phyloP scores from a whole-genome alignment of 2,329 filamentous ascomycete species.

The Epicoccum nigrum region DNA sequence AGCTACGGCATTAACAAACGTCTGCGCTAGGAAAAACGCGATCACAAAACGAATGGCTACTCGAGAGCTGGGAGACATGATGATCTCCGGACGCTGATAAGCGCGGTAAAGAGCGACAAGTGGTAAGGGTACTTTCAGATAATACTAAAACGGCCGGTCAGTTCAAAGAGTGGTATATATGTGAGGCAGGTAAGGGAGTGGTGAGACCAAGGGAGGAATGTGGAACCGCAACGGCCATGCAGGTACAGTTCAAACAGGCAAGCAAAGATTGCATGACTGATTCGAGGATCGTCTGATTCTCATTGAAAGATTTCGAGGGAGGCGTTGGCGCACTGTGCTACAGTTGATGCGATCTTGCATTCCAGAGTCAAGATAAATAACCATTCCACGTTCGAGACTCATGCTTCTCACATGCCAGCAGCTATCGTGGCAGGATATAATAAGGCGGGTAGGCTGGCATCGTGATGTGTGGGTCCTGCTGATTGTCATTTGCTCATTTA shows the following conservation, averaged over 20 bases:
- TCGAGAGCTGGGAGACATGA: conserved; percentile 17
- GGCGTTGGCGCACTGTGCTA: conserved; percentile 7
- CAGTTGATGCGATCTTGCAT: conserved; percentile 17
- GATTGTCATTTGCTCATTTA: neutral
- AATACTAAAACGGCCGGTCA: conserved; percentile 1
- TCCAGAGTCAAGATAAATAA: conserved; percentile 11
- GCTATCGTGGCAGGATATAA: conserved; percentile 13
- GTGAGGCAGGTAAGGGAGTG: conserved; percentile 18
- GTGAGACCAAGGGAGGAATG: conserved; percentile 19
- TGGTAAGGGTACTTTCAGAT: conserved; percentile 13
- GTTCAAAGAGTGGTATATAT: conserved; percentile 14
- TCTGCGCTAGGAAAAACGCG: conserved; percentile 16
- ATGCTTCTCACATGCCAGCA: conserved; percentile 15
- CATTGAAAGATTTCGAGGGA: conserved; percentile 13
- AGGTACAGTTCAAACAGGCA: conserved; percentile 15
- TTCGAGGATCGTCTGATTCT: conserved; percentile 11
- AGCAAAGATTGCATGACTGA: conserved; percentile 16
- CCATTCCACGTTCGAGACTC: conserved; percentile 18
- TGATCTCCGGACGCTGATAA: conserved; percentile 16
- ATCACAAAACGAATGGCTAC: conserved; percentile 20
- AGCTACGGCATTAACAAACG: conserved; percentile 16
- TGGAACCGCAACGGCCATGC: conserved; percentile 14
- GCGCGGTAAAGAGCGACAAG: conserved; percentile 18
- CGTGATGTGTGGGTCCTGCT: neutral
- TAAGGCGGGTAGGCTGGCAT: neutral